Evolutionary conservation across 2,329 filamentous ascomycete species (phyloP).

Genomic region (Botrytis squamosa): DNA sequence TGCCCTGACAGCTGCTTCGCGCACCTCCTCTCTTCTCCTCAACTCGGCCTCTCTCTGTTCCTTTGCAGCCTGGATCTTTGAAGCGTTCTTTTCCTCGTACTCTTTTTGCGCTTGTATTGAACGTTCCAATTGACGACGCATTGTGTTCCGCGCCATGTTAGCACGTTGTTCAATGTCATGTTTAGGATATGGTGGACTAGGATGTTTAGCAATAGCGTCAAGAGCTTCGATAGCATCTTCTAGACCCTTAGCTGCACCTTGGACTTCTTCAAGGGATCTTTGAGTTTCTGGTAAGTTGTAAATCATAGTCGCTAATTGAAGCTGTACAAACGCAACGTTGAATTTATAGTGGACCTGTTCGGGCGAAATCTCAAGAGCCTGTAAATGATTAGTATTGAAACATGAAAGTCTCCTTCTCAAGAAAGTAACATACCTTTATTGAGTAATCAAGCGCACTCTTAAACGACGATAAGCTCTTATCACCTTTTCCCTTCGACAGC

Average conservation of each 20-base stretch:
- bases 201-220: conserved; percentile 61
- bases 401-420: not conserved
- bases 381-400: conserved; percentile 32
- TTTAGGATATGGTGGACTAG: conserved; percentile 80
- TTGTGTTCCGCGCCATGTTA: conserved; percentile 95
- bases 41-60: conserved; percentile 79
- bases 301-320: conserved; percentile 83
- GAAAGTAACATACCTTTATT: conserved; percentile 52
- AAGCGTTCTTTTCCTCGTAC: conserved; percentile 90
- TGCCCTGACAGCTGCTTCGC: conserved; percentile 63
- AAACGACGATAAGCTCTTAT: conserved; percentile 60
- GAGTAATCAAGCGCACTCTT: conserved; percentile 64
- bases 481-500: conserved; percentile 64
- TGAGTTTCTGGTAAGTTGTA: conserved; percentile 72
- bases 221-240: conserved; percentile 78
- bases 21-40: conserved; percentile 73
- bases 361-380: conserved; percentile 75
- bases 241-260: conserved; percentile 75
- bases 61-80: conserved; percentile 78
- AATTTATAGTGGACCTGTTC: conserved; percentile 92
- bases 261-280: conserved; percentile 75
- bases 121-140: conserved; percentile 86
- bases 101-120: conserved; percentile 81
- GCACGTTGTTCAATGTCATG: conserved; percentile 91
- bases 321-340: conserved; percentile 97